These are phyloP conservation scores for Dioszegia aurantiaca DNA, from an alignment of 768 basidiomycete species.

Conservation along the genomic window DNA sequence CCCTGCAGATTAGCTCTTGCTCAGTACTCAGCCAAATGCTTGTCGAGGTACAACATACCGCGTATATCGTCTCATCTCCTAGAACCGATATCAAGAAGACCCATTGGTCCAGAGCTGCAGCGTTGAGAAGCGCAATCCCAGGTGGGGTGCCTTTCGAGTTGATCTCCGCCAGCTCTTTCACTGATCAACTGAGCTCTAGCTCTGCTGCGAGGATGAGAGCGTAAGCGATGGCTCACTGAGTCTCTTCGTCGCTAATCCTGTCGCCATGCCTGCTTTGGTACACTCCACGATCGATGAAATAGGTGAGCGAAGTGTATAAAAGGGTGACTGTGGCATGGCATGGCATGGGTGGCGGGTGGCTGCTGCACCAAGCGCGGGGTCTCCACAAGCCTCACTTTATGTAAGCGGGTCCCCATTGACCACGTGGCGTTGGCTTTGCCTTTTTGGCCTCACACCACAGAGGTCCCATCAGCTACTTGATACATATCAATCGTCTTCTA, in stretches of 20 bases:
- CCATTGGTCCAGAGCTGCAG: slow-evolving; percentile 43
- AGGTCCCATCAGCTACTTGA: too few relatives aligned
- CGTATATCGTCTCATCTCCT: slow-evolving; percentile 46
- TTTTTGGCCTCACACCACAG: too few relatives aligned
- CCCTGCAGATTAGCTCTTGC: slow-evolving; percentile 21
- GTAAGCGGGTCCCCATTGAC: too few relatives aligned
- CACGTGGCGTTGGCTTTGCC: too few relatives aligned
- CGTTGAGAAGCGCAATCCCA: slow-evolving; percentile 39
- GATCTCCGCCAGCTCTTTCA: slow-evolving; percentile 49
- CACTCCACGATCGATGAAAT: too few relatives aligned
- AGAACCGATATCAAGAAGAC: slow-evolving; percentile 36
- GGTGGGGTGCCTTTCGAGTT: slow-evolving; percentile 40
- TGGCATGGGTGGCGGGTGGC: too few relatives aligned
- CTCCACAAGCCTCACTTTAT: too few relatives aligned
- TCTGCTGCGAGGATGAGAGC: background rate
- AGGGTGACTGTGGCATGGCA: background rate
- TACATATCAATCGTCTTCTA: too few relatives aligned
- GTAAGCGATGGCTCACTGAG: slow-evolving; percentile 22
- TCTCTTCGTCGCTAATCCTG: slow-evolving; percentile 26
- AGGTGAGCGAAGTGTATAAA: too few relatives aligned
- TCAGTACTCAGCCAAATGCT: too few relatives aligned
- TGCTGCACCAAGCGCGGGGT: too few relatives aligned
- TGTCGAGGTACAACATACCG: too few relatives aligned
- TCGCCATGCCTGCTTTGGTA: background rate
- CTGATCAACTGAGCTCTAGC: slow-evolving; percentile 15